Conservation (phyloP, 78 protist species). For the Bodo saltans region DNA sequence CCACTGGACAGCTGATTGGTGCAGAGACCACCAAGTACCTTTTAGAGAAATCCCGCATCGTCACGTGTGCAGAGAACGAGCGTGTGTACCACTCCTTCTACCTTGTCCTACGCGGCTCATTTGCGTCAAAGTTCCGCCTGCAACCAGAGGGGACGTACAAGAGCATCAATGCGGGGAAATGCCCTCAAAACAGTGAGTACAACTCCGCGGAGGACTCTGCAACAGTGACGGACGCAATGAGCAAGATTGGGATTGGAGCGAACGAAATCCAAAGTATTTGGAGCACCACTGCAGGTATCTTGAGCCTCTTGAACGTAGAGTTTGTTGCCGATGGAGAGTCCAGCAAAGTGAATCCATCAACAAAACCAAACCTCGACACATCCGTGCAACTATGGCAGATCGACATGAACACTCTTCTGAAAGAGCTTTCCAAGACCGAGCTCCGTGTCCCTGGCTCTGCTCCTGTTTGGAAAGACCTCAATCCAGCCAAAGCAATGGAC, state of each 20-base stretch:
- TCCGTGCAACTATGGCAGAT: not conserved
- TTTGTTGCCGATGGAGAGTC: not conserved
- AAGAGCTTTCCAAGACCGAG: constrained; percentile 7
- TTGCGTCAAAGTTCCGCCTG: not conserved
- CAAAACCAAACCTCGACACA: not conserved
- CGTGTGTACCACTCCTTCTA: constrained; percentile 85
- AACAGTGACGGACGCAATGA: constrained; percentile 12
- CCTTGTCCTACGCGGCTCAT: not conserved
- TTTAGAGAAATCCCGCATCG: constrained; percentile 79
- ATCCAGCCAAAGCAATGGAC: constrained; percentile 26
- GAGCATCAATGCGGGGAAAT: not conserved
- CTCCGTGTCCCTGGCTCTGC: not conserved
- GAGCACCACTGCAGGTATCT: constrained; percentile 66
- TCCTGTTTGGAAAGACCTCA: not conserved
- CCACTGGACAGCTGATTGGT: constrained; percentile 60
- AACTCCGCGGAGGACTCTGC: constrained; percentile 17
- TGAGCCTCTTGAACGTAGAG: constrained; percentile 56
- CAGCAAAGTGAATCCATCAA: not conserved
- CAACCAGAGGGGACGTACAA: not conserved
- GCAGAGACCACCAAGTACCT: constrained; percentile 70
- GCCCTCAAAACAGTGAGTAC: constrained; percentile 7
- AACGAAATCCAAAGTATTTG: constrained; percentile 24
- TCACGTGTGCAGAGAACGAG: constrained; percentile 69
- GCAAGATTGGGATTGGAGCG: constrained; percentile 4
- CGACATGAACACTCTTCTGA: not conserved